Base-by-base conservation (phyloP, 192 early-diverging fungal genomes). In the Allomyces macrogynus region DNA sequence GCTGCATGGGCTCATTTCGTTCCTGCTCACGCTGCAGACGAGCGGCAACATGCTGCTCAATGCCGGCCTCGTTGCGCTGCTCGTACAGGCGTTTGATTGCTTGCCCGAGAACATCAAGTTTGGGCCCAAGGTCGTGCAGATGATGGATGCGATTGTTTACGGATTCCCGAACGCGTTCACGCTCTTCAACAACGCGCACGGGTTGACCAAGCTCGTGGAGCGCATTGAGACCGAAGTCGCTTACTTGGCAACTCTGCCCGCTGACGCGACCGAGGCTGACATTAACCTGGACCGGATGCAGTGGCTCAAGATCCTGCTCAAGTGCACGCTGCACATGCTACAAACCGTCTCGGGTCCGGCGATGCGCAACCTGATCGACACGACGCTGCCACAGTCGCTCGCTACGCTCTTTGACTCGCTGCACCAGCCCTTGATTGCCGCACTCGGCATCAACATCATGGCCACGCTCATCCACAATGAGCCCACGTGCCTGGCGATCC, bases 401-500 rank as follows among this genome's bases (percentile, higher is more conserved):
- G 75, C 79, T 65, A 67, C 68, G 0, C 83, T 95, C 23, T 83
- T 97, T 68, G 78, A 84, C 0, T 76, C 79, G 10, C 76, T 84
- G 23, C 95, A 93, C 74, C 91, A 91, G 24, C 81, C 77, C 44
- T 87, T 85, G 63, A 77, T 93, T 4, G 92, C 88, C 69, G 90
- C 91, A 20, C 77, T 88, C 61, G 90, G 91, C 0, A 87, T 93
- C 66, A 92, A 93, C 69, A 87, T 93, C 49, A 92, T 90, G 81
- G 84, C 94, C 0, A 91, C 89, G 5, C 88, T 99, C 63, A 91
- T 99, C 43, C 92, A 99, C 70, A 99, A 99, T 67, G 96, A 99
- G 65, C 96, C 96, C 2, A 97, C 94, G 0, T 91, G 84, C 16
- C 74, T 99, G 25, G 71, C 87, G 10, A 95, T 99, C 63, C 79